Base-by-base conservation (phyloP, 1,284 basidiomycete species). In the Pseudozyma flocculosa region DNA sequence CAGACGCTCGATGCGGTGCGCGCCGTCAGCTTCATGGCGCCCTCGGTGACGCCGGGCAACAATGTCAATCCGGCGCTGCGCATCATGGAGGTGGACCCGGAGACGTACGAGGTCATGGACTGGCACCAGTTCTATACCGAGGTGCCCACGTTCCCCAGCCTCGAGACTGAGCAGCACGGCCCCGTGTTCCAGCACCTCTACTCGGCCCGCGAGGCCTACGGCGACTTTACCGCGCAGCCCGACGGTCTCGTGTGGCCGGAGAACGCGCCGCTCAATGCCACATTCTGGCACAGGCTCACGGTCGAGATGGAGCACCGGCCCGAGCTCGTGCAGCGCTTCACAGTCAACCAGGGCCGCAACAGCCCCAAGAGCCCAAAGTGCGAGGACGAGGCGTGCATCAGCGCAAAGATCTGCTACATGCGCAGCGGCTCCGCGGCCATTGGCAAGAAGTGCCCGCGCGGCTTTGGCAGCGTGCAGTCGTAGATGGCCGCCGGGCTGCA, bases 241-340 rank as follows among this genome's bases (percentile, higher is more conserved):
- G n/a, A n/a, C n/a, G 48, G 55, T 32, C 40, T 19, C 18, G 48
- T 48, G 3, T 90, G 89, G 89, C 82, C 83, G 7, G 70, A 78
- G 4, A 81, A 82, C 43, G 87, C 88, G 57, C 88, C 88, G 0
- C 78, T 90, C 51, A 90, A 90, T 66, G 87, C 86, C 17, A 89
- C 88, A 5, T 90, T 87, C 85, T 90, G 88, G 88, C 87, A 89
- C 67, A 82, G 79, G 23, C 84, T 90, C 38, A 90, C 89, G 3
- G 87, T 90, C 80, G 79, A 78, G 45, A 89, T 90, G 88, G 81
- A 83, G 61, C 73, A 77, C 4, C 81, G 89, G 59, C 73, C 82
- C 2, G 81, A 82, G 22, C 79, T 90, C 5, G 83, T 89, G 3
- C 61, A 88, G 83, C 81, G 79, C 21, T 90, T 89, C 80, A 87